phyloP scores from a whole-genome alignment of 371 early-diverging fungal species.

The Mortierella sp. region DNA sequence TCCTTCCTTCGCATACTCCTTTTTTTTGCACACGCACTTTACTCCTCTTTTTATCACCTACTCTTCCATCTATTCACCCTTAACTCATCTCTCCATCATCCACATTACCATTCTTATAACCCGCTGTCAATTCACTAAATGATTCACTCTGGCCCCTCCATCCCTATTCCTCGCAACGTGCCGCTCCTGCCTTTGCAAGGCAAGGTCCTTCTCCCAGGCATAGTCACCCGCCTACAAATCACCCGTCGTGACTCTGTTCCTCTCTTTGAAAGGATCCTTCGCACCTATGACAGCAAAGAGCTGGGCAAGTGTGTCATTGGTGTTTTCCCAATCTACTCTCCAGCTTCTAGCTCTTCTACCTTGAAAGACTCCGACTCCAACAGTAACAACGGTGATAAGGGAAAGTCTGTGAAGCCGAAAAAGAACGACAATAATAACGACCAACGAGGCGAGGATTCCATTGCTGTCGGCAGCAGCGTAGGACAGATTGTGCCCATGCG shows the following conservation, averaged over 20 bases:
- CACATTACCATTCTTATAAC: not conserved
- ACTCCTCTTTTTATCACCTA: not conserved
- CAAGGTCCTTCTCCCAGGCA: conserved; percentile 48
- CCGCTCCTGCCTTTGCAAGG: conserved; percentile 41
- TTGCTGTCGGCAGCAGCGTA: not conserved
- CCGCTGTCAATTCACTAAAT: conserved; percentile 8
- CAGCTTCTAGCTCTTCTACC: conserved; percentile 1
- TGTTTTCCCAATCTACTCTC: conserved; percentile 29
- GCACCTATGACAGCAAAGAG: conserved; percentile 43
- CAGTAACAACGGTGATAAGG: not conserved
- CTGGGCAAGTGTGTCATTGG: conserved; percentile 54
- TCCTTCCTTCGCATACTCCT: no score
- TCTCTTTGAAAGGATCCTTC: conserved; percentile 53
- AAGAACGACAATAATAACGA: not conserved
- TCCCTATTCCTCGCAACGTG: conserved; percentile 47
- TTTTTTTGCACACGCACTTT: not conserved
- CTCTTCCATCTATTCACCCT: not conserved
- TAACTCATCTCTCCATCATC: not conserved
- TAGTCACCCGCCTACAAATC: conserved; percentile 52
- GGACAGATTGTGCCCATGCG: conserved; percentile 19
- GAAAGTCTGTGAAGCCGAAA: not conserved
- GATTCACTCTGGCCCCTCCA: conserved; percentile 42
- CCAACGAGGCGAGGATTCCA: not conserved
- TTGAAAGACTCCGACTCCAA: not conserved
- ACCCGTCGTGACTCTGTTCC: conserved; percentile 42